Conservation (phyloP, 2,329 filamentous ascomycete species). For the Colletotrichum lentis region DNA sequence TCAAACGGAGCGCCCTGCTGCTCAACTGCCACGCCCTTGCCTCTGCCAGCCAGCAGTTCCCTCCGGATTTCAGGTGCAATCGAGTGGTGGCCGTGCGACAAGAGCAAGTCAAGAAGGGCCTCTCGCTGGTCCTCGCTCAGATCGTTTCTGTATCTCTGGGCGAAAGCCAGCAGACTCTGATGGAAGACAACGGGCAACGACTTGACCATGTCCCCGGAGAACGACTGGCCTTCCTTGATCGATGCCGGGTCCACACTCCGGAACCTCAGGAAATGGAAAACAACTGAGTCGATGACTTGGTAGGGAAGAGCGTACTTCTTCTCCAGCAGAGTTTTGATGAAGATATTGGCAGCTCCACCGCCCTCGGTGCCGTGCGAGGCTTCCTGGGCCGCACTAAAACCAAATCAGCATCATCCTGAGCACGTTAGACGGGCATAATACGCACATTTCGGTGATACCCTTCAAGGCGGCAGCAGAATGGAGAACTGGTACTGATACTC, state of each 20-base stretch:
- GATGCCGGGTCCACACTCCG: constrained; percentile 71
- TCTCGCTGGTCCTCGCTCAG: constrained; percentile 96
- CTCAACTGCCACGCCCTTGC: constrained; percentile 77
- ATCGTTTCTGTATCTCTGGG: constrained; percentile 93
- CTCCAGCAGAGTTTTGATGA: constrained; percentile 90
- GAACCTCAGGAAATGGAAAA: constrained; percentile 97
- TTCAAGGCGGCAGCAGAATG: constrained; percentile 93
- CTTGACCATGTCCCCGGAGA: constrained; percentile 57
- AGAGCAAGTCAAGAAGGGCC: constrained; percentile 84
- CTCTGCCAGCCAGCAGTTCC: constrained; percentile 87
- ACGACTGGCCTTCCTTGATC: constrained; percentile 58
- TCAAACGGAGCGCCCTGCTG: constrained; percentile 64
- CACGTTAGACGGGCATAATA: background rate
- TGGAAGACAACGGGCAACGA: constrained; percentile 96
- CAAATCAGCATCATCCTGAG: constrained; percentile 4
- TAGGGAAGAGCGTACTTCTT: constrained; percentile 97
- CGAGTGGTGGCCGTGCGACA: constrained; percentile 83
- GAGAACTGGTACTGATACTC: constrained; percentile 87
- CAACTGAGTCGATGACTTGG: constrained; percentile 91
- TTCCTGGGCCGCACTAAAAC: constrained; percentile 75
- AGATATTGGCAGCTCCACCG: constrained; percentile 91
- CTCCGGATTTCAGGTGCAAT: constrained; percentile 92
- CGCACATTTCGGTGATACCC: constrained; percentile 82
- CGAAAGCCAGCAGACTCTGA: constrained; percentile 90
- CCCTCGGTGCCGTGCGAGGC: constrained; percentile 83